Base-by-base conservation (phyloP, 371 early-diverging fungal species). In the Quaeritorhiza haematococci region DNA sequence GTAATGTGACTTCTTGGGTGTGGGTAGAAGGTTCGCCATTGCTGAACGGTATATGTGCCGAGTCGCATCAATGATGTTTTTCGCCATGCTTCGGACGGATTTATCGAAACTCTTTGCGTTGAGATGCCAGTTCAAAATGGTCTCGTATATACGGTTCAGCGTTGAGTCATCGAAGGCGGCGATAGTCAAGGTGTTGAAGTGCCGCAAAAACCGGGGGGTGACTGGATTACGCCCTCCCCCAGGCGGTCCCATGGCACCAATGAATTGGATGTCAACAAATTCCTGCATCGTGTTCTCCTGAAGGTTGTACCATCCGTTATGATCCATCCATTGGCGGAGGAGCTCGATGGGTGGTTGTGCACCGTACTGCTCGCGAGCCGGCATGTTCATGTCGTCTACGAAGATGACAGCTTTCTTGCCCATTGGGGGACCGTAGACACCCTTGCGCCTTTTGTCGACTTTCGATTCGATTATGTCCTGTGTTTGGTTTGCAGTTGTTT, bases 341-440 rank as follows among this genome's bases (percentile, higher is more conserved):
- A 79, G 60, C 51, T 79, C 79, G 35, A 79, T 79, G 13, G 79
- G 79, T 7, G 79, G 79, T 53, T 79, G 79, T 3, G 76, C 76
- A 3, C 78, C 78, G 54, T 76, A 73, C 50, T 56, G 48, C 53
- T 79, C 79, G 7, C 72, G 57, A 6, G 73, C 71, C 3, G 79
- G 79, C 79, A 79, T 79, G 61, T 76, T 76, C 51, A 79, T 55
- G 52, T 79, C 79, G 52, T 79, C 79, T 2, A 79, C 76, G 56
- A 79, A 79, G 24, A 79, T 70, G 17, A 79, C 49, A 23, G 62
- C 60, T 53, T 62, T 66, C 55, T 79, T 76, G 2, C 76, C 76
- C 42, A 72, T 41, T 0, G 73, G 66, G 2, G 79, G 74, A 0
- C 79, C 76, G 63, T 65, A 72, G 4, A 76, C 73, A 0, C 79